These are phyloP conservation scores for Penicillium polonicum DNA, from an alignment of 2,329 filamentous ascomycete species.

Conservation along the genomic window DNA sequence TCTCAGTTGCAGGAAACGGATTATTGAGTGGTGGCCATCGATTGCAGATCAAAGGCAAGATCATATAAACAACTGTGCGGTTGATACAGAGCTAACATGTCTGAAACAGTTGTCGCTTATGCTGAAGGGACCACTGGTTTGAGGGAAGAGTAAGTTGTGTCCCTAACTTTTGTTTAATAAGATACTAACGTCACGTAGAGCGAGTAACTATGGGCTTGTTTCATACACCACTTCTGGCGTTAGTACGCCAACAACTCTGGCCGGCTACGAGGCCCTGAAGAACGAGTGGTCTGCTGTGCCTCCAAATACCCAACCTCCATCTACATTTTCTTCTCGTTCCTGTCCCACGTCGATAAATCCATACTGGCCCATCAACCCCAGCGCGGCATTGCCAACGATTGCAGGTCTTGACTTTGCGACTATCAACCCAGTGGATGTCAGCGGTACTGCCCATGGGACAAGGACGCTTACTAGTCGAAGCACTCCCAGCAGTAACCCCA, in stretches of 20 bases:
- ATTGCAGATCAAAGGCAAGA: too few relatives aligned
- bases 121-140: too few relatives aligned
- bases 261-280: neutral
- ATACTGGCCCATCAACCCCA: neutral
- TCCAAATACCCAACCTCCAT: neutral
- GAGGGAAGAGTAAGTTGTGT: neutral
- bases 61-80: too few relatives aligned
- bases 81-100: too few relatives aligned
- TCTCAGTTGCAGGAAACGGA: too few relatives aligned
- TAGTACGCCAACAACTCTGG: neutral
- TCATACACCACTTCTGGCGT: neutral
- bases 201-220: neutral
- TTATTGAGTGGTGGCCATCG: too few relatives aligned
- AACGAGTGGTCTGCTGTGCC: neutral
- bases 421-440: neutral
- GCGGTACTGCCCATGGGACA: too few relatives aligned
- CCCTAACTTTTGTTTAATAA: neutral
- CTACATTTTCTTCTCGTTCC: neutral
- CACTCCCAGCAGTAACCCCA: neutral
- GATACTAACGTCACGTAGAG: neutral
- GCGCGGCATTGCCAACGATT: neutral
- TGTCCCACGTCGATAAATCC: neutral
- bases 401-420: neutral
- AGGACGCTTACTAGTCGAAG: neutral
- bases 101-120: too few relatives aligned